Percentiles rank a stretch among this genome's conserved stretches.
phyloP scores from a whole-genome alignment of 768 basidiomycete species.

The Boletellus ananiceps region DNA sequence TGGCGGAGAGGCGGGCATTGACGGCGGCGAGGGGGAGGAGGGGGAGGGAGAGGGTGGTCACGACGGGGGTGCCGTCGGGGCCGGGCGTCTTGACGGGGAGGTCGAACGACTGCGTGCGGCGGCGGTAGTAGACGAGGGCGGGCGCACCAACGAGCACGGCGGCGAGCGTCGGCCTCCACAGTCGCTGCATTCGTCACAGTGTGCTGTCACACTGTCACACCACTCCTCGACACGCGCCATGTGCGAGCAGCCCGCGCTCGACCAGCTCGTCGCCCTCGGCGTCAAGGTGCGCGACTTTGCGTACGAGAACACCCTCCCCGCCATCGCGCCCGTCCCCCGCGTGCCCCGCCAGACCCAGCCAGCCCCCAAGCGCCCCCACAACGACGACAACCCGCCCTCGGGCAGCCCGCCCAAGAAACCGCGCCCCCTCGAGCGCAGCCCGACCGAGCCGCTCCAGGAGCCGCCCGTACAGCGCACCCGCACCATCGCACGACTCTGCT shows the following conservation, averaged over 20 bases:
- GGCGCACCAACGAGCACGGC: constrained; percentile 53
- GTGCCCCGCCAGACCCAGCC: constrained; percentile 48
- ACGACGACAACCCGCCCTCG: constrained; percentile 22
- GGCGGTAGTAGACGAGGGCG: constrained; percentile 54
- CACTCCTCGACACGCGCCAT: too few species aligned
- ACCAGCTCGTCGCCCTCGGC: constrained; percentile 28
- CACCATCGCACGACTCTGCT: constrained; percentile 17
- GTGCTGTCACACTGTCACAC: too few species aligned
- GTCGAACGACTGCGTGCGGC: constrained; percentile 52
- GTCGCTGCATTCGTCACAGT: constrained; percentile 44
- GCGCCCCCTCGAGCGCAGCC: constrained; percentile 27
- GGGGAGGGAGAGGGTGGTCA: constrained; percentile 48
- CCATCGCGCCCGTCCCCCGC: constrained; percentile 49
- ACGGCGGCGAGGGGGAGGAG: constrained; percentile 52
- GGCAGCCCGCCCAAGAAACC: constrained; percentile 19
- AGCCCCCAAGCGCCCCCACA: constrained; percentile 36
- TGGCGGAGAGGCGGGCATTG: constrained; percentile 54
- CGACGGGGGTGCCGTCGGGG: constrained; percentile 56
- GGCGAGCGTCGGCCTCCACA: constrained; percentile 62
- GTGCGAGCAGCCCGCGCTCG: constrained; percentile 34
- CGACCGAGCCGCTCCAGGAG: constrained; percentile 34
- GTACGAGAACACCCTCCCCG: constrained; percentile 62
- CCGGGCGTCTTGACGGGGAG: constrained; percentile 49
- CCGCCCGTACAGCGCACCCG: constrained; percentile 13
- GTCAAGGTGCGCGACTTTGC: constrained; percentile 58